Percentiles rank a stretch among this genome's conserved stretches.
Conservation (phyloP, 1,284 basidiomycete species). For the Cutaneotrichosporon dermatis region DNA sequence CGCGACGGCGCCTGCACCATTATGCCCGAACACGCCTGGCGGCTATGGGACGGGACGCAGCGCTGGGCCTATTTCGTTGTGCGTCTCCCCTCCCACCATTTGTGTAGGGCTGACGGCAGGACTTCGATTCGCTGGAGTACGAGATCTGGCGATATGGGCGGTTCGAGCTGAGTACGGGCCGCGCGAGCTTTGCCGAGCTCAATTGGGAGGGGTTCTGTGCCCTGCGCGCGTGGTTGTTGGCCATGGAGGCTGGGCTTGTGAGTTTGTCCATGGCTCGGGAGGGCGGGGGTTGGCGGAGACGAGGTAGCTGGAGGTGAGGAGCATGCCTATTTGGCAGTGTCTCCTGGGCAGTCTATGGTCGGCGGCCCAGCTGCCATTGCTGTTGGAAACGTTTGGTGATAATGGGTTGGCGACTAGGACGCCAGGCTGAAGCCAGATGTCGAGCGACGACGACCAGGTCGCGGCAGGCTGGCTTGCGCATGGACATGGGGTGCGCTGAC, state of each 20-base stretch:
- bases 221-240: constrained; percentile 9
- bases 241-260: constrained; percentile 2
- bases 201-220: constrained; percentile 14
- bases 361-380: too few species aligned
- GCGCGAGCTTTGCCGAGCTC: constrained; percentile 8
- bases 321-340: too few species aligned
- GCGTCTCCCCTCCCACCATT: too few species aligned
- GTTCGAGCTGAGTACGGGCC: constrained; percentile 7
- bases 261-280: not conserved
- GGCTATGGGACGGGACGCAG: constrained; percentile 1
- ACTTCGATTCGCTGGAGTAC: constrained; percentile 14
- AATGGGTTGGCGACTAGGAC: too few species aligned
- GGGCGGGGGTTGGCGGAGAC: too few species aligned
- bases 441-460: not conserved
- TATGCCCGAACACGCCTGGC: constrained; percentile 12
- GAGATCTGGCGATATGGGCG: constrained; percentile 14
- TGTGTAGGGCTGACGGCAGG: constrained; percentile 10
- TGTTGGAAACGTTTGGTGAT: too few species aligned
- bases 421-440: not conserved
- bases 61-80: constrained; percentile 17
- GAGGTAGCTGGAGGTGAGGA: too few species aligned
- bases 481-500: not conserved
- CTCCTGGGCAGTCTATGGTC: not conserved
- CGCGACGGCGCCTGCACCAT: not conserved
- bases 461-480: not conserved